These are phyloP conservation scores for Notholithocarpus densiflorus DNA, from an alignment of 306 rosid genomes.

Conservation along the genomic window DNA sequence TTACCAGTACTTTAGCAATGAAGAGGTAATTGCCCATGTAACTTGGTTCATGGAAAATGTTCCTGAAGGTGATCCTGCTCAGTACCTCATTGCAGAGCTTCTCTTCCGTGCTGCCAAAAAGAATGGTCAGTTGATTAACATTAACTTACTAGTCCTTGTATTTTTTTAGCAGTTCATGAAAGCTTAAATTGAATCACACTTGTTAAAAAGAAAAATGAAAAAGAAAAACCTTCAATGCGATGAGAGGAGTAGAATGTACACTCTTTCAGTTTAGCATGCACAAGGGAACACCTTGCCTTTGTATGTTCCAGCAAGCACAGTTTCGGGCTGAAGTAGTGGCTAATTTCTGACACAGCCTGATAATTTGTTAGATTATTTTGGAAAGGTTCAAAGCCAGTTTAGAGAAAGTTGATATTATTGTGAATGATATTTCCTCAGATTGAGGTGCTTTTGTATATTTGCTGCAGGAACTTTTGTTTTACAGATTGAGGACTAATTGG, in stretches of 20 bases:
- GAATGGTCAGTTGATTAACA: slow-evolving; percentile 45
- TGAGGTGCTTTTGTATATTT: not conserved
- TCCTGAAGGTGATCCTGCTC: slow-evolving; percentile 78
- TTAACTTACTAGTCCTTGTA: slow-evolving; percentile 9
- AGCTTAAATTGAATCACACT: not conserved
- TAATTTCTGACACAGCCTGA: not conserved
- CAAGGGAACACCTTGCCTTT: not conserved
- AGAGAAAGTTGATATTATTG: not conserved
- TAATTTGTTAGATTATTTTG: not conserved
- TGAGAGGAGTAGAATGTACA: not conserved
- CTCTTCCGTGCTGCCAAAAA: slow-evolving; percentile 70
- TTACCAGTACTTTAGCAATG: slow-evolving; percentile 64
- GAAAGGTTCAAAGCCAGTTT: not conserved
- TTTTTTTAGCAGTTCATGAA: not conserved
- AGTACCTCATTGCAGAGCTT: slow-evolving; percentile 63
- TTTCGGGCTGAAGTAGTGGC: not conserved
- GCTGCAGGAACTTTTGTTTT: not conserved
- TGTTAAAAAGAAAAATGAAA: not conserved
- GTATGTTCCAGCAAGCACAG: not conserved
- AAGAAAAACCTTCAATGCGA: not conserved
- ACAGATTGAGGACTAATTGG: not conserved
- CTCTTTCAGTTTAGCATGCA: not conserved
- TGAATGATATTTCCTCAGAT: not conserved
- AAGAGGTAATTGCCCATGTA: slow-evolving; percentile 67
- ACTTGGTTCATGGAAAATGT: slow-evolving; percentile 65